Evolutionary conservation across 176 grass and related monocot species (phyloP), one percentile per base, ranked within the genome.

Genomic region (Cymbopogon citratus): DNA sequence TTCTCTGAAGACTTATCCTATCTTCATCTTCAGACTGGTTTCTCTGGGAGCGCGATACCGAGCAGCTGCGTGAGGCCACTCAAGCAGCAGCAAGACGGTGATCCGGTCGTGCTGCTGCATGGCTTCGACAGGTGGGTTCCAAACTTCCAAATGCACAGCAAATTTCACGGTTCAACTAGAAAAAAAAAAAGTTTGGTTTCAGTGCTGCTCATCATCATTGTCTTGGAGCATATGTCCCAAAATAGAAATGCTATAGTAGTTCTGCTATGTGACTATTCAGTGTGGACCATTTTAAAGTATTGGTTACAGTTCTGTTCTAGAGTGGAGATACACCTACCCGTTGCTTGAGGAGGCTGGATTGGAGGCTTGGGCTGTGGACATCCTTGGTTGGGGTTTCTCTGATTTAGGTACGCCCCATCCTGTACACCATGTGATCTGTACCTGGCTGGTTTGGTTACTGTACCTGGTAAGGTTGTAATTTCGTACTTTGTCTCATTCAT

Each of bases 341-440:
- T 90, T 98, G 76, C 86, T 98, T 75, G 95, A 98, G 82, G 88
- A 86, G 70, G 95, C 95, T 80, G 95, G 92, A 82, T 14, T 91
- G 31, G 92, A 98, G 80, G 44, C 87, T 57, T 98, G 95, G 95
- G 92, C 95, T 80, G 79, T 98, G 65, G 95, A 98, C 75, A 88
- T 98, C 83, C 95, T 98, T 93, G 95, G 95, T 65, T 98, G 92
- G 95, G 95, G 95, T 33, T 98, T 98, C 85, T 98, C 92, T 77
- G 38, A 98, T 87, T 88, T 98, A 88, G 87, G 95, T 93, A 88
- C 35, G 69, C 36, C 75, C 26, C 6, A 38, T 21, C 69, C 35
- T 36, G 0, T 25, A 63, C 72, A 7, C 1, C 44, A 15, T 25
- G 38, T 61, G 21, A 71, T 77, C 25, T 73, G n/a, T n/a, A n/a